A percentile compares a stretch with the other conserved stretches of the same genome.
These are phyloP conservation scores for Cordyceps tenuipes DNA, from an alignment of 2,329 filamentous ascomycete species.

Conservation along the genomic window DNA sequence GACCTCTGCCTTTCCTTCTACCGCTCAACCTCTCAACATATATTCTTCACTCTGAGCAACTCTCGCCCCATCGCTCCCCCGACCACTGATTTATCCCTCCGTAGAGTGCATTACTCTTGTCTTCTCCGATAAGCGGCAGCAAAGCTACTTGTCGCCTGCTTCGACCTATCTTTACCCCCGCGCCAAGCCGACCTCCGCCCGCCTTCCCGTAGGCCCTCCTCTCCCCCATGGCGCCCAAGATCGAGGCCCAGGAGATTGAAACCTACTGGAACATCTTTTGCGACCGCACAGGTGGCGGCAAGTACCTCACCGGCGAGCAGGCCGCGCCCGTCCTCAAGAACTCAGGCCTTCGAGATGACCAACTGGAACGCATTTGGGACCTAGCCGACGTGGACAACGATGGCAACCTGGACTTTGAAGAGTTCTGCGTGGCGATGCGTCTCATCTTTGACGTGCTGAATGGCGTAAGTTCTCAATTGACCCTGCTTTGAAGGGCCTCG, in stretches of 20 bases:
- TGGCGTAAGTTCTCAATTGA: slow-evolving; percentile 54
- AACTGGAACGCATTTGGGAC: slow-evolving; percentile 97
- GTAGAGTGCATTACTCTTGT: background rate
- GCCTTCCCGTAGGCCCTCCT: background rate
- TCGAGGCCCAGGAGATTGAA: slow-evolving; percentile 54
- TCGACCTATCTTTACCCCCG: background rate
- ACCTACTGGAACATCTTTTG: slow-evolving; percentile 60
- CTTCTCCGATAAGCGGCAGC: background rate
- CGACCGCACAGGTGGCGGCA: slow-evolving; percentile 49
- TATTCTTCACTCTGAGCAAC: background rate
- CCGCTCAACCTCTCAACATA: background rate
- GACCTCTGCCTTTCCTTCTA: background rate
- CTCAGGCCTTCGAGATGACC: slow-evolving; percentile 55
- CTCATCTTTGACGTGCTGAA: slow-evolving; percentile 97
- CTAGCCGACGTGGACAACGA: slow-evolving; percentile 95
- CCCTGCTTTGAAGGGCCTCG: background rate
- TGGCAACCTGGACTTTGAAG: slow-evolving; percentile 96
- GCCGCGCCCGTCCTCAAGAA: slow-evolving; percentile 56
- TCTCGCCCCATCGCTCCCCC: background rate
- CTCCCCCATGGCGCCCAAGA: slow-evolving; percentile 46
- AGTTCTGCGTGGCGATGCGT: slow-evolving; percentile 98
- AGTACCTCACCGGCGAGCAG: slow-evolving; percentile 53
- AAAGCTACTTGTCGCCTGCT: background rate
- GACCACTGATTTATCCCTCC: background rate
- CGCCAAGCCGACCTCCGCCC: background rate